Conservation (phyloP, 495 filamentous ascomycete species). For the Pyrenopolyporus hunteri region DNA sequence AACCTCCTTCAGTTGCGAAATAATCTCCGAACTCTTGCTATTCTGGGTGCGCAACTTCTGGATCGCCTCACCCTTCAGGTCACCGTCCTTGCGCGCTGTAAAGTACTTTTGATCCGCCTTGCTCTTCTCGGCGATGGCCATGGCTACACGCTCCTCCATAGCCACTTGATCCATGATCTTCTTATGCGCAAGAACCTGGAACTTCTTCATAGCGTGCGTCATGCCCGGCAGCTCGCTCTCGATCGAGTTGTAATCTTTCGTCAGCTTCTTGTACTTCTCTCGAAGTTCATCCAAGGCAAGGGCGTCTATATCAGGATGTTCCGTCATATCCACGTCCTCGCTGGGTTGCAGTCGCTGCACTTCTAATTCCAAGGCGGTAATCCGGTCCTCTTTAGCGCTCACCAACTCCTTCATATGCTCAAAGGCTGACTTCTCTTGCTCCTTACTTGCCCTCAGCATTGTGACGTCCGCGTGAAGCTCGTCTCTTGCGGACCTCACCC, state of each 20-base stretch:
- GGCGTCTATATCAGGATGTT: slow-evolving; percentile 57
- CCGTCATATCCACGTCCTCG: slow-evolving; percentile 50
- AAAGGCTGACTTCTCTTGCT: slow-evolving; percentile 70
- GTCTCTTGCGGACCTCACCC: slow-evolving; percentile 81
- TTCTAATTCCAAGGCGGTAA: slow-evolving; percentile 80
- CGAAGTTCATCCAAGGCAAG: slow-evolving; percentile 72
- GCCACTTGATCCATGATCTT: slow-evolving; percentile 78
- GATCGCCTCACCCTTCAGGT: slow-evolving; percentile 77
- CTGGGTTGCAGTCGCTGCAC: slow-evolving; percentile 68
- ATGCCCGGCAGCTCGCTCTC: slow-evolving; percentile 86
- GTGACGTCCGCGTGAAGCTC: slow-evolving; percentile 80
- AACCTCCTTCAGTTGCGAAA: slow-evolving; percentile 88
- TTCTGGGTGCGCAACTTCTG: slow-evolving; percentile 80
- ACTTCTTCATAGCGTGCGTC: slow-evolving; percentile 85
- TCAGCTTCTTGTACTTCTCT: slow-evolving; percentile 71
- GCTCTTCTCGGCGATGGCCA: slow-evolving; percentile 82
- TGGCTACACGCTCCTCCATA: slow-evolving; percentile 77
- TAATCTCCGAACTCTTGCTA: slow-evolving; percentile 88
- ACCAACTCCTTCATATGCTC: slow-evolving; percentile 80
- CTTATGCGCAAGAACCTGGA: slow-evolving; percentile 78
- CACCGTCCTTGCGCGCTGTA: slow-evolving; percentile 89
- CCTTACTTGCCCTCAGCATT: slow-evolving; percentile 78
- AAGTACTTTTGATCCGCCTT: slow-evolving; percentile 99
- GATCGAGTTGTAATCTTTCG: slow-evolving; percentile 80
- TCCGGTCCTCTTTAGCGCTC: slow-evolving; percentile 73